Evolutionary conservation across 305 asterid genomes (phyloP), one percentile per base, ranked within the genome.

Genomic region (Rubia tinctorum): DNA sequence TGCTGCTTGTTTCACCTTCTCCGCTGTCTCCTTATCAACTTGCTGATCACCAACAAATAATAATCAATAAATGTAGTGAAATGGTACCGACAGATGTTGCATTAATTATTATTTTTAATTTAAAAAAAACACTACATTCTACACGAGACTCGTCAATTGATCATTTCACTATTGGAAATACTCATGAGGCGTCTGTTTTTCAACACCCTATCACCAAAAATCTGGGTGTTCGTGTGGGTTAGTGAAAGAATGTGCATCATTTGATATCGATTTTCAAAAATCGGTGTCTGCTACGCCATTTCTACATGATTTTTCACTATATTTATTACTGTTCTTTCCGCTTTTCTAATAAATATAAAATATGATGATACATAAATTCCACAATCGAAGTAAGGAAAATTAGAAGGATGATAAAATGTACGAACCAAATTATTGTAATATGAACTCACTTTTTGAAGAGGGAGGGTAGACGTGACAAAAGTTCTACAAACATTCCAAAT

Each of bases 1-100:
- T 5, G 96, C 95, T 22, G 96, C 88, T 42, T 91, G 89, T 76
- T 86, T 84, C 0, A 91, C 65, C 85, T 86, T 91, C 66, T 66
- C 84, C 27, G 90, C 86, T 1, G 96, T 86, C 73, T 90, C 91
- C 80, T 88, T 90, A 77, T 90, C 95, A 39, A 83, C 79, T 8
- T 77, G 75, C 87, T 80, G 59, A 51, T 17, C 27, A n/a, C 27
- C 7, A 49, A 13, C 15, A 42, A 5, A 40, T 68, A 58, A 20
- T 20, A 0, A 22, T 58, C 12, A 8, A n/a, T 58, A 20, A 7
- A n/a, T n/a, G 6, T n/a, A 15, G 53, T 45, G 53, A 45, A 12
- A 11, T 45, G 34, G 34, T 30, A 30, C 34, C 3, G 34, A 30
- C 34, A 1, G 34, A 30, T 30, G 34, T 30, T 30, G 34, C 34